phyloP scores from a whole-genome alignment of 2,329 filamentous ascomycete genomes.

The Coleophoma eucalyptorum region DNA sequence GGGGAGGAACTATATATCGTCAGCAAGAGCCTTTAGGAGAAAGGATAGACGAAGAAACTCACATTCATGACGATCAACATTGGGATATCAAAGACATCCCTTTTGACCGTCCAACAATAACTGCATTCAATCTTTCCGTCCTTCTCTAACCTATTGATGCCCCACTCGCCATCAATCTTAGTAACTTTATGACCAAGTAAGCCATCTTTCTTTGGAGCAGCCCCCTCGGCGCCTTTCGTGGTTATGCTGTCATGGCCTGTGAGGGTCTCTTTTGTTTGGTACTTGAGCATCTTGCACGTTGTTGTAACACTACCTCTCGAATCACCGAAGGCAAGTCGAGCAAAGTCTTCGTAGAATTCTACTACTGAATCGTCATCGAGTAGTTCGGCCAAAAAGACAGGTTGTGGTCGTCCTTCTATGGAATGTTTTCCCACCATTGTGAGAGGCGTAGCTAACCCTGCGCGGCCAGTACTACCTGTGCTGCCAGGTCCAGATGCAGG shows the following conservation, averaged over 20 bases:
- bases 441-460: constrained; percentile 47
- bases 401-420: constrained; percentile 54
- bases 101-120: constrained; percentile 95
- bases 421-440: constrained; percentile 31
- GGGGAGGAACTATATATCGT: too few relatives aligned
- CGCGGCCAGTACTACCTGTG: constrained; percentile 32
- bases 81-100: constrained; percentile 96
- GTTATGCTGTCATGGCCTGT: constrained; percentile 10
- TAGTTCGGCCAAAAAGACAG: constrained; percentile 87
- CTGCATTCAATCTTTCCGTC: constrained; percentile 93
- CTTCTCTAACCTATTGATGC: constrained; percentile 76
- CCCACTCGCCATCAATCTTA: constrained; percentile 67
- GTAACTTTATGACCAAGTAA: constrained; percentile 52
- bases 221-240: constrained; percentile 12
- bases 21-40: too few relatives aligned
- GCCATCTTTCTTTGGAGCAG: constrained; percentile 18
- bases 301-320: constrained; percentile 80
- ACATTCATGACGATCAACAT: constrained; percentile 99
- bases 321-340: constrained; percentile 87
- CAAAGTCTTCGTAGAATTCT: constrained; percentile 94
- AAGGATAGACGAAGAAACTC: constrained; percentile 40
- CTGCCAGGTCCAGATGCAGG: constrained; percentile 34
- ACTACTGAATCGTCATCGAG: constrained; percentile 92
- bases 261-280: constrained; percentile 66
- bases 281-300: constrained; percentile 84